phyloP scores from a whole-genome alignment of 257 asterid species.

The Fraxinus excelsior region DNA sequence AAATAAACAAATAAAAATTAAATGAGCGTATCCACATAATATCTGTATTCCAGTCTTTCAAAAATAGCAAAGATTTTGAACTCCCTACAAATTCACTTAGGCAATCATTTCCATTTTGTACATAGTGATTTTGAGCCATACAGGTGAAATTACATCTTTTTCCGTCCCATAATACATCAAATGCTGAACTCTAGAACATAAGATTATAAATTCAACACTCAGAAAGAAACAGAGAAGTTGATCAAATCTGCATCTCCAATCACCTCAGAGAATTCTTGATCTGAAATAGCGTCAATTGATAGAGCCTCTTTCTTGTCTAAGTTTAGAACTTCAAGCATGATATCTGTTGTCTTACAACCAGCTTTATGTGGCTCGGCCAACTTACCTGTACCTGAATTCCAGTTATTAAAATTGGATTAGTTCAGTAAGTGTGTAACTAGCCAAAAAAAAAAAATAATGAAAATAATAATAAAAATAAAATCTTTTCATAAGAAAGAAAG shows the following conservation, averaged over 20 bases:
- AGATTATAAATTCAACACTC: background rate
- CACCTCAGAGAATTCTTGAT: slow-evolving; percentile 89
- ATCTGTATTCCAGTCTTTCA: background rate
- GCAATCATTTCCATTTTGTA: background rate
- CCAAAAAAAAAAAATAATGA: too few relatives aligned
- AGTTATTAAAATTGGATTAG: slow-evolving; percentile 10
- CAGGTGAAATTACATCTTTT: slow-evolving; percentile 11
- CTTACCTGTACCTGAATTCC: slow-evolving; percentile 68
- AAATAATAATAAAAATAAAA: too few relatives aligned
- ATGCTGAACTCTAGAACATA: background rate
- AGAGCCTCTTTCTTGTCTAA: slow-evolving; percentile 74
- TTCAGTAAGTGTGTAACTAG: slow-evolving; percentile 5
- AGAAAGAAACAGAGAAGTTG: slow-evolving; percentile 21
- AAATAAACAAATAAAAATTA: background rate
- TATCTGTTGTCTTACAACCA: slow-evolving; percentile 65
- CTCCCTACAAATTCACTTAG: background rate
- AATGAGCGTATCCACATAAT: background rate
- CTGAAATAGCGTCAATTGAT: slow-evolving; percentile 73
- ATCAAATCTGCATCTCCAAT: slow-evolving; percentile 15
- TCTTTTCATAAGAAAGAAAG: too few relatives aligned
- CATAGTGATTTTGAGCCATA: background rate
- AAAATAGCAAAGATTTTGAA: slow-evolving; percentile 3
- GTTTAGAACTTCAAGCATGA: slow-evolving; percentile 83
- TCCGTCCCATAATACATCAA: background rate
- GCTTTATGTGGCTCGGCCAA: slow-evolving; percentile 68